These are phyloP conservation scores for Kwoniella mangroviensis DNA, from an alignment of 768 basidiomycete genomes.

Conservation along the genomic window DNA sequence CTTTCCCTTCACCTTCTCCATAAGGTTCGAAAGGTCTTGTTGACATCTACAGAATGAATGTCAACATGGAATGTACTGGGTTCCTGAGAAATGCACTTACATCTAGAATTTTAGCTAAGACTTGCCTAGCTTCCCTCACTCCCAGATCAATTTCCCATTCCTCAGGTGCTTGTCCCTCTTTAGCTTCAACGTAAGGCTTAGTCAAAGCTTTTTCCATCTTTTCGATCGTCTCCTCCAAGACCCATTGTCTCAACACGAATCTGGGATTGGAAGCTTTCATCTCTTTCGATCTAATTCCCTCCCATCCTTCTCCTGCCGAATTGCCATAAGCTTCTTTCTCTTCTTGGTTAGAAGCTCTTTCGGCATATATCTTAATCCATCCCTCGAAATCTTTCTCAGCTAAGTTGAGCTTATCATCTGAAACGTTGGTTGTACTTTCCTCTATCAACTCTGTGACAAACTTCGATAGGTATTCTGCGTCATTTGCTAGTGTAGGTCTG, in stretches of 20 bases:
- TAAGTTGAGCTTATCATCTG: slow-evolving; percentile 37
- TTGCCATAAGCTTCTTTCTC: slow-evolving; percentile 62
- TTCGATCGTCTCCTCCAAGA: slow-evolving; percentile 88
- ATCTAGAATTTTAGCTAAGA: slow-evolving; percentile 80
- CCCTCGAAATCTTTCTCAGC: slow-evolving; percentile 65
- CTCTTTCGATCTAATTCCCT: slow-evolving; percentile 26
- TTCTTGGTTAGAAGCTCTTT: slow-evolving; percentile 62
- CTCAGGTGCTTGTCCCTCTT: slow-evolving; percentile 16
- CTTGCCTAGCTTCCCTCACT: slow-evolving; percentile 65
- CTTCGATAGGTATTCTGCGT: slow-evolving; percentile 55
- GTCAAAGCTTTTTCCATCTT: slow-evolving; percentile 63
- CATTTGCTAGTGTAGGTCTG: slow-evolving; percentile 59
- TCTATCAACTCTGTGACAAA: slow-evolving; percentile 33
- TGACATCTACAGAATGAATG: slow-evolving; percentile 70
- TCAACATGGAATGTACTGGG: not conserved
- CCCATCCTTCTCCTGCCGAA: slow-evolving; percentile 27
- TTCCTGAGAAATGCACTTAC: slow-evolving; percentile 59
- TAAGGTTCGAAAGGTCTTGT: slow-evolving; percentile 81
- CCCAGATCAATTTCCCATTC: slow-evolving; percentile 59
- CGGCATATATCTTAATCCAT: slow-evolving; percentile 71
- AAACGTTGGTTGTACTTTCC: slow-evolving; percentile 61
- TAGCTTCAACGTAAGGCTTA: slow-evolving; percentile 10
- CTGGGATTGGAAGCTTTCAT: slow-evolving; percentile 76
- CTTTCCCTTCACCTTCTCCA: slow-evolving; percentile 70
- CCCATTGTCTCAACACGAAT: slow-evolving; percentile 93